A percentile compares a stretch with the other conserved stretches of the same genome.
These are phyloP conservation scores for Neurospora tetrasperma DNA, from an alignment of 495 filamentous ascomycete species.

Conservation along the genomic window DNA sequence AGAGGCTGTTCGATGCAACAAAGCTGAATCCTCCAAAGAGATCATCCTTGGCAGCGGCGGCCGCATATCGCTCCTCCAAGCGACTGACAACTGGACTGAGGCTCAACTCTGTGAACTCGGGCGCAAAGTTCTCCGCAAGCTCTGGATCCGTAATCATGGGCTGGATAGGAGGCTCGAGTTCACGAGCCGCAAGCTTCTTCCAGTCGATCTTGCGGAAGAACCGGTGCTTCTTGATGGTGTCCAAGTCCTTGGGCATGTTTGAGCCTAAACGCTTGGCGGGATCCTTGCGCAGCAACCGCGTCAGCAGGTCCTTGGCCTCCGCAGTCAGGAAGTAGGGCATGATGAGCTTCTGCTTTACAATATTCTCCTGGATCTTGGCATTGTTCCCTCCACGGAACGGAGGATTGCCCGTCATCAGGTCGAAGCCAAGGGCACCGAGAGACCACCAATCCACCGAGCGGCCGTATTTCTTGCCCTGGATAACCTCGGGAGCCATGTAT, in stretches of 20 bases:
- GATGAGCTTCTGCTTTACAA: conserved; percentile 76
- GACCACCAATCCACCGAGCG: conserved; percentile 98
- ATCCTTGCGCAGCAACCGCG: conserved; percentile 79
- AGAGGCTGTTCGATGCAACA: conserved; percentile 77
- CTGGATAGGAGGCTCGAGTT: conserved; percentile 75
- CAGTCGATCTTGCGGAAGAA: conserved; percentile 97
- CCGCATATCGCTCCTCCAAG: conserved; percentile 25
- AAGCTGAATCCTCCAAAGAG: conserved; percentile 94
- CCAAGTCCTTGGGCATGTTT: conserved; percentile 78
- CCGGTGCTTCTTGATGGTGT: conserved; percentile 80
- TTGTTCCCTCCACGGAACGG: conserved; percentile 87
- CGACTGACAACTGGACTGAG: conserved; percentile 58
- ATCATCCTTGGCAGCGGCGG: conserved; percentile 42
- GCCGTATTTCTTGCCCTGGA: conserved; percentile 75
- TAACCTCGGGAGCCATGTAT: conserved; percentile 97
- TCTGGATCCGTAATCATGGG: conserved; percentile 91
- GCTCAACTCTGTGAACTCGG: conserved; percentile 75
- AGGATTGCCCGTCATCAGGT: conserved; percentile 80
- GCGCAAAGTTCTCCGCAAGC: conserved; percentile 87
- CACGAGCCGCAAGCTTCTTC: conserved; percentile 65
- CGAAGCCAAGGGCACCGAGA: conserved; percentile 80
- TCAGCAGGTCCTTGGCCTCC: conserved; percentile 89
- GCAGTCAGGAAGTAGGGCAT: conserved; percentile 80
- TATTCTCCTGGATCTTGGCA: conserved; percentile 85
- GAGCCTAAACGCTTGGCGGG: conserved; percentile 77